Evolutionary conservation across 2,329 filamentous ascomycete species (phyloP).

Genomic region (Neonectria magnoliae): DNA sequence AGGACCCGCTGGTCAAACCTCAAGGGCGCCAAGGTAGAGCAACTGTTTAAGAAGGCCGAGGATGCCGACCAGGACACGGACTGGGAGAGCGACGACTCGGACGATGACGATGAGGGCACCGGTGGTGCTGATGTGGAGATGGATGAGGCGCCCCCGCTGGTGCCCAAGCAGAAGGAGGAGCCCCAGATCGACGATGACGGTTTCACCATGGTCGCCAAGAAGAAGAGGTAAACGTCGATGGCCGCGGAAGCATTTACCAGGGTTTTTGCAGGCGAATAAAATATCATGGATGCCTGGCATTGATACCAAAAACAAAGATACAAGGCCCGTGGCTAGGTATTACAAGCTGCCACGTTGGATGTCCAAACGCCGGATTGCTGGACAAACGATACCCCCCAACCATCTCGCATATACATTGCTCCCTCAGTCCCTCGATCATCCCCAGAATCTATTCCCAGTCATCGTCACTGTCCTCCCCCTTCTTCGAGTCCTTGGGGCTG

Average conservation of each 20-base stretch:
- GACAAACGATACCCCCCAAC: conserved; percentile 35
- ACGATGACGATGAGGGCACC: conserved; percentile 66
- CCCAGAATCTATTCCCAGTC: conserved; percentile 76
- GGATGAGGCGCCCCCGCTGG: conserved; percentile 73
- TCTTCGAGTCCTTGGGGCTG: conserved; percentile 67
- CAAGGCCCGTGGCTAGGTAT: conserved; percentile 27
- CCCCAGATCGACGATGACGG: conserved; percentile 84
- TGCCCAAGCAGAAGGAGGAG: conserved; percentile 70
- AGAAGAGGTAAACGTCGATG: conserved; percentile 64
- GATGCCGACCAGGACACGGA: conserved; percentile 68
- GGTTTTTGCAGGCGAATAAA: conserved; percentile 13
- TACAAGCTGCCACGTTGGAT: conserved; percentile 30
- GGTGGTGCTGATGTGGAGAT: conserved; percentile 71
- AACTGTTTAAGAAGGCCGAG: conserved; percentile 65
- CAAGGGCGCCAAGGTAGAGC: conserved; percentile 67
- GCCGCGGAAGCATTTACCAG: conserved; percentile 14
- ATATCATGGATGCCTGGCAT: conserved; percentile 35
- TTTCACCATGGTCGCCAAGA: conserved; percentile 78
- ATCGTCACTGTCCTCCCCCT: conserved; percentile 65
- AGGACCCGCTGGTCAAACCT: conserved; percentile 70
- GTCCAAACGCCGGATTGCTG: conserved; percentile 46
- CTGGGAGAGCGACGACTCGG: conserved; percentile 69
- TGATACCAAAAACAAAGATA: conserved; percentile 43
- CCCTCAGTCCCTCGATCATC: background rate
- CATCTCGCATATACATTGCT: conserved; percentile 25